These are phyloP conservation scores for Thalassiosira ordinaria DNA, from an alignment of 352 stramenopile species.

Conservation along the genomic window DNA sequence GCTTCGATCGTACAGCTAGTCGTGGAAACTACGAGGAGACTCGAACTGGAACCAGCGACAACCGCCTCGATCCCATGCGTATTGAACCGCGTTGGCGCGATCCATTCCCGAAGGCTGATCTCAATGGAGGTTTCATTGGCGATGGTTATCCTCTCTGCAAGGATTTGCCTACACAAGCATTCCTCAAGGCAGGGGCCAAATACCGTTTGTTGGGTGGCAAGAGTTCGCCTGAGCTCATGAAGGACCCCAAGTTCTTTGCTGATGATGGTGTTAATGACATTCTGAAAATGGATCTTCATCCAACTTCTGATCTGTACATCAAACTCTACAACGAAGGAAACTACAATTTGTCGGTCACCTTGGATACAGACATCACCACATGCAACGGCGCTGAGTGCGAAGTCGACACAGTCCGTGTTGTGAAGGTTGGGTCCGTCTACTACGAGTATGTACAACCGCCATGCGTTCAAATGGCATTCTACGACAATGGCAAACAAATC, in stretches of 20 bases:
- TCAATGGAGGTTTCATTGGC: conserved; percentile 69
- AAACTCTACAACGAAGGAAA: conserved; percentile 44
- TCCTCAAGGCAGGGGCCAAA: conserved; percentile 60
- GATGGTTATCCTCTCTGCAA: conserved; percentile 71
- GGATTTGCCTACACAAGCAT: conserved; percentile 57
- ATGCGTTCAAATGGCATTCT: conserved; percentile 77
- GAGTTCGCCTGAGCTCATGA: conserved; percentile 44
- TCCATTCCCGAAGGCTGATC: conserved; percentile 70
- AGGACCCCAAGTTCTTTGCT: conserved; percentile 39
- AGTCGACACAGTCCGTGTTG: conserved; percentile 67
- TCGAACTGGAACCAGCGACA: conserved; percentile 21
- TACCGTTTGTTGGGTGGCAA: conserved; percentile 62
- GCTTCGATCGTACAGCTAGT: conserved; percentile 44
- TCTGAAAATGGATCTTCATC: conserved; percentile 33
- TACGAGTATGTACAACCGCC: conserved; percentile 76
- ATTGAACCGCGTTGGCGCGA: conserved; percentile 65
- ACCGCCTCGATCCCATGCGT: conserved; percentile 60
- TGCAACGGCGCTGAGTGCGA: conserved; percentile 64
- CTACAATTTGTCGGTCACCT: conserved; percentile 37
- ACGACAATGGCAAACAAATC: conserved; percentile 61
- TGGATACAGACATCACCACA: conserved; percentile 48
- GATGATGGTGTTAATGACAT: conserved; percentile 24
- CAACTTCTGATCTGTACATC: conserved; percentile 38
- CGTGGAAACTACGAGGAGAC: conserved; percentile 44
- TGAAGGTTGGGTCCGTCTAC: conserved; percentile 68